These are phyloP conservation scores for Plasmodium cynomolgi DNA, from an alignment of 169 alveolate genomes.

Conservation along the genomic window DNA sequence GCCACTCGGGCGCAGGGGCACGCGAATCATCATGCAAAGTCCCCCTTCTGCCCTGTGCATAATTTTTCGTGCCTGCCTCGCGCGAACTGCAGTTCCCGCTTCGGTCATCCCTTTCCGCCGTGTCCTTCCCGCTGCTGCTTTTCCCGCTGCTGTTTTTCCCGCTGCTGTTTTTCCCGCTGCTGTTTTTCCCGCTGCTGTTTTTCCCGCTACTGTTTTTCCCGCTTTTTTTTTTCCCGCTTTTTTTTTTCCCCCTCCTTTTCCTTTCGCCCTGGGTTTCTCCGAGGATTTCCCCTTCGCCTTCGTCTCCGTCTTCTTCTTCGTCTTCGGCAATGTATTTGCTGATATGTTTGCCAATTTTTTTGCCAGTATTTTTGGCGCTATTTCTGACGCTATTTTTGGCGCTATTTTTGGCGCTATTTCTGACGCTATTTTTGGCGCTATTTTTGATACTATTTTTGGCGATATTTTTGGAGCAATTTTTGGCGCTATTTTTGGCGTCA, in stretches of 20 bases:
- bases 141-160: neutral
- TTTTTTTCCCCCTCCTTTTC: neutral
- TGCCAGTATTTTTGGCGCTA: neutral
- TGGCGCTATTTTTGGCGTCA: neutral
- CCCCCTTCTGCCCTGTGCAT: neutral
- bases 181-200: neutral
- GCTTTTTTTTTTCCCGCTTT: no score
- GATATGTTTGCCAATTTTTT: neutral
- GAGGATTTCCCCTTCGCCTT: neutral
- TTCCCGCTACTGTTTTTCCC: no score
- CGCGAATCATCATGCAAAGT: conserved; percentile 3
- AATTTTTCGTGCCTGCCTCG: neutral
- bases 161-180: neutral
- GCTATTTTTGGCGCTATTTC: neutral
- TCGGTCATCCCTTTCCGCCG: neutral
- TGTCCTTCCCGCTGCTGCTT: neutral
- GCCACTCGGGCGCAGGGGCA: neutral
- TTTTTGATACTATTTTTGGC: neutral
- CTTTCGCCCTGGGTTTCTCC: neutral
- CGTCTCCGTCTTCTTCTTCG: neutral
- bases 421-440: neutral
- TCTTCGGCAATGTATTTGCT: neutral
- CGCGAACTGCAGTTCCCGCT: neutral
- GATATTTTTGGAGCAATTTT: neutral
- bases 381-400: neutral